These are phyloP conservation scores for Bisporella sp. DNA, from an alignment of 2,329 filamentous ascomycete genomes.

Conservation along the genomic window DNA sequence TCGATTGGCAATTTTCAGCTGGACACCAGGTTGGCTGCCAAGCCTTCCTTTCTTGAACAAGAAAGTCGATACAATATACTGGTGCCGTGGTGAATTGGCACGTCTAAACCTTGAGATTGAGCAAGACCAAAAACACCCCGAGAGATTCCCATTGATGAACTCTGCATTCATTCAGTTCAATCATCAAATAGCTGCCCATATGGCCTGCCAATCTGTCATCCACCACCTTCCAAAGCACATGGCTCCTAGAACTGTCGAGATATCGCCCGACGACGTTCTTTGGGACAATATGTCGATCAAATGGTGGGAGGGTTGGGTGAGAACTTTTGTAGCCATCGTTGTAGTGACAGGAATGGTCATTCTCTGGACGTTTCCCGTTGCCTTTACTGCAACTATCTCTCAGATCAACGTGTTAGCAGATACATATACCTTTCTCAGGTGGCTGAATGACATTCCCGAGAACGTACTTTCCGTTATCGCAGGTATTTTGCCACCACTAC, in stretches of 20 bases:
- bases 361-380: conserved; percentile 85
- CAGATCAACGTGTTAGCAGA: conserved; percentile 66
- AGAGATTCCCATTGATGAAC: conserved; percentile 86
- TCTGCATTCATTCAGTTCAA: conserved; percentile 99
- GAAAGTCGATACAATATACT: conserved; percentile 93
- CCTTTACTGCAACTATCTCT: conserved; percentile 76
- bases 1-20: conserved; percentile 57
- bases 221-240: conserved; percentile 92
- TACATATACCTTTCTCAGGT: conserved; percentile 61
- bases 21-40: conserved; percentile 61
- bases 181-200: conserved; percentile 92
- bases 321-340: conserved; percentile 53
- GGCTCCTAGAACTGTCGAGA: conserved; percentile 87
- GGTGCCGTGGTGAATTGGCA: conserved; percentile 80
- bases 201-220: conserved; percentile 89
- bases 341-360: conserved; percentile 71
- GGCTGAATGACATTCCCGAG: conserved; percentile 59
- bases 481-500: conserved; percentile 75
- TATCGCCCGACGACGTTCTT: conserved; percentile 84
- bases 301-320: conserved; percentile 81
- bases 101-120: conserved; percentile 89
- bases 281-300: conserved; percentile 97
- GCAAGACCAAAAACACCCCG: conserved; percentile 75
- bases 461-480: conserved; percentile 60
- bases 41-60: conserved; percentile 72